Conservation (phyloP, 306 rosid species). For the Acacia melanoxylon region DNA sequence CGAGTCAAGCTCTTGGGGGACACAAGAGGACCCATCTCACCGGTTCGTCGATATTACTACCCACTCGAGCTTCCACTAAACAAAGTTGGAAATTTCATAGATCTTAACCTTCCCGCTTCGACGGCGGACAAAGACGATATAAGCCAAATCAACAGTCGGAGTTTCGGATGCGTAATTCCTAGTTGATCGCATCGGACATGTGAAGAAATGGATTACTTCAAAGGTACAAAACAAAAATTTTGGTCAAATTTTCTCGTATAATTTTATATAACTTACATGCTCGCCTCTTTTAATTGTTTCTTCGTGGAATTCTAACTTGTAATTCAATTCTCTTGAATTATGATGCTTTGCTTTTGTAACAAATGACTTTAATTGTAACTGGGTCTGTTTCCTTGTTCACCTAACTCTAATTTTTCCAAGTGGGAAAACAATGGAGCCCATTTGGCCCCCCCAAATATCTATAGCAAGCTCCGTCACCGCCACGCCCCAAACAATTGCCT, state of each 20-base stretch:
- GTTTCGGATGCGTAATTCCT: conserved; percentile 81
- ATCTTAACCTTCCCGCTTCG: conserved; percentile 94
- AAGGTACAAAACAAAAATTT: conserved; percentile 42
- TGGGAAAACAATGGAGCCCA: too few relatives aligned
- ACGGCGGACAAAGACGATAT: conserved; percentile 60
- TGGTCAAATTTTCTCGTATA: conserved; percentile 34
- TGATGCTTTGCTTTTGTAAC: conserved; percentile 24
- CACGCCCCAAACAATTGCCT: conserved; percentile 21
- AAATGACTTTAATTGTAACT: conserved; percentile 28
- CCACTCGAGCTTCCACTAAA: conserved; percentile 26
- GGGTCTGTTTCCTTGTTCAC: too few relatives aligned
- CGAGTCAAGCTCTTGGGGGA: conserved; percentile 97
- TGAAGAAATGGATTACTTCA: conserved; percentile 29
- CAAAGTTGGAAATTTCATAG: conserved; percentile 55
- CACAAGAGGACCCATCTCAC: conserved; percentile 90
- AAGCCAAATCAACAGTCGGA: conserved; percentile 67
- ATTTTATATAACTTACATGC: conserved; percentile 20
- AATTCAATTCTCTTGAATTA: conserved; percentile 40
- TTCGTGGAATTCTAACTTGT: conserved; percentile 43
- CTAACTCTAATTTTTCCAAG: too few relatives aligned
- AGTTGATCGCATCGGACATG: conserved; percentile 44
- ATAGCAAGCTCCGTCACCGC: too few relatives aligned
- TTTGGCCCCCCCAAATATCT: too few relatives aligned
- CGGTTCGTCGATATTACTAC: conserved; percentile 29
- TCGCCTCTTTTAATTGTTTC: conserved; percentile 19